Evolutionary conservation across 768 basidiomycete species (phyloP).

Genomic region (Termitomyces sp.): DNA sequence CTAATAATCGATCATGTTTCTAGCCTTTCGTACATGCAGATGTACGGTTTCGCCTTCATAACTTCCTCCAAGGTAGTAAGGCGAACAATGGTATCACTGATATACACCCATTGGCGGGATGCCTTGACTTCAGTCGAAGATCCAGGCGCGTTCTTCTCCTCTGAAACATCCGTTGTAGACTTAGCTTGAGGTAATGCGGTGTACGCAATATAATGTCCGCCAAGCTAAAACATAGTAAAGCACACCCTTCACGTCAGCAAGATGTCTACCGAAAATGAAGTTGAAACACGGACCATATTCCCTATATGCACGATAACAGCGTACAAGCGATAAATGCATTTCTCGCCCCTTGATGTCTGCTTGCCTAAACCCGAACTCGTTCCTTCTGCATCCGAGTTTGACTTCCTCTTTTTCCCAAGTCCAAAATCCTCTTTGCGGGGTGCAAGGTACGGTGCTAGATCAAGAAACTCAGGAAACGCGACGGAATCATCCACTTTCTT

Average conservation of each 20-base stretch:
- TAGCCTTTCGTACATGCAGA: constrained; percentile 87
- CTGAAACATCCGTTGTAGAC: constrained; percentile 6
- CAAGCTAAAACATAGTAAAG: constrained; percentile 43
- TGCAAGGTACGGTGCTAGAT: constrained; percentile 82
- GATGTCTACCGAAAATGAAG: background rate
- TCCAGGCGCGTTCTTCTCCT: background rate
- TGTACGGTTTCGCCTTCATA: constrained; percentile 84
- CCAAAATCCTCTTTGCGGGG: constrained; percentile 73
- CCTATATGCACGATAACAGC: constrained; percentile 85
- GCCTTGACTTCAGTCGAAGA: constrained; percentile 10
- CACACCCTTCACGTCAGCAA: constrained; percentile 6
- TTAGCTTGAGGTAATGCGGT: constrained; percentile 55
- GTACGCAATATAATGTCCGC: constrained; percentile 88
- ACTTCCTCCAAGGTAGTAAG: constrained; percentile 83
- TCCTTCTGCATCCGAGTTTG: constrained; percentile 20
- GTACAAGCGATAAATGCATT: constrained; percentile 66
- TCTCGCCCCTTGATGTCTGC: constrained; percentile 17
- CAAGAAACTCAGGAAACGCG: constrained; percentile 83
- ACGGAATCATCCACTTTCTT: constrained; percentile 92
- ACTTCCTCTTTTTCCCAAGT: constrained; percentile 31
- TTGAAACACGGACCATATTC: constrained; percentile 59
- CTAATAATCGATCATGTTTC: constrained; percentile 19
- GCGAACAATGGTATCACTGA: constrained; percentile 86
- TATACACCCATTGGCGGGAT: constrained; percentile 80
- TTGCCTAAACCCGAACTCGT: background rate